phyloP scores from a whole-genome alignment of 2,329 filamentous ascomycete genomes.

The Apiospora saccharicola region DNA sequence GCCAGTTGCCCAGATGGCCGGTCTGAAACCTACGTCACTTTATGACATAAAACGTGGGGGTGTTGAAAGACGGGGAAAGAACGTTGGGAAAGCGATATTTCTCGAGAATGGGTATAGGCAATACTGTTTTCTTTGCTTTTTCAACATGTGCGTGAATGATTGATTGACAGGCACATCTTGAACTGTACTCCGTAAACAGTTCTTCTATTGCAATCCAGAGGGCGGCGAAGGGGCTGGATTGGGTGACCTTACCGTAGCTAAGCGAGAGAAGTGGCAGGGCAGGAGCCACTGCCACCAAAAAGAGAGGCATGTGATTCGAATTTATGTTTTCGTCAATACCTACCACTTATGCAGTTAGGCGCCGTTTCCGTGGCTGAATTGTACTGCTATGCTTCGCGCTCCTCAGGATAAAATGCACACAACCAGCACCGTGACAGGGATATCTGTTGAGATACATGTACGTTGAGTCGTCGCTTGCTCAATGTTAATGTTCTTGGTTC shows the following conservation, averaged over 20 bases:
- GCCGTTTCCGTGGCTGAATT: constrained; percentile 2
- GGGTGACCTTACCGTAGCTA: neutral
- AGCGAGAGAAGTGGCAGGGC: constrained; percentile 10
- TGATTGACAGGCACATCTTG: neutral
- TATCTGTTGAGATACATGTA: too few species aligned
- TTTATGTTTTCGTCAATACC: neutral
- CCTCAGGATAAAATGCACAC: neutral
- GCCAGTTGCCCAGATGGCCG: constrained; percentile 3
- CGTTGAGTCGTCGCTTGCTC: too few species aligned
- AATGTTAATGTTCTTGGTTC: too few species aligned
- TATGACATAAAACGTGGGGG: constrained; percentile 17
- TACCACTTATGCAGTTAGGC: neutral
- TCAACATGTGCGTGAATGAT: neutral
- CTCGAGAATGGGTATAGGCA: neutral
- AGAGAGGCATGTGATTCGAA: neutral
- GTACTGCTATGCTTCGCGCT: too few species aligned
- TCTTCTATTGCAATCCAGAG: neutral
- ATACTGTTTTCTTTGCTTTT: neutral
- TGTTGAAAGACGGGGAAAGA: neutral
- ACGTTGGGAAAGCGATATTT: neutral
- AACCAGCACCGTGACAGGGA: neutral
- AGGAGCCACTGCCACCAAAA: neutral
- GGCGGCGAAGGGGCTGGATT: neutral
- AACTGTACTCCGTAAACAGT: neutral
- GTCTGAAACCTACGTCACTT: constrained; percentile 16